Evolutionary conservation across 495 filamentous ascomycete genomes (phyloP), one percentile per base, ranked within the genome.

Genomic region (Pyrenopolyporus hunteri): DNA sequence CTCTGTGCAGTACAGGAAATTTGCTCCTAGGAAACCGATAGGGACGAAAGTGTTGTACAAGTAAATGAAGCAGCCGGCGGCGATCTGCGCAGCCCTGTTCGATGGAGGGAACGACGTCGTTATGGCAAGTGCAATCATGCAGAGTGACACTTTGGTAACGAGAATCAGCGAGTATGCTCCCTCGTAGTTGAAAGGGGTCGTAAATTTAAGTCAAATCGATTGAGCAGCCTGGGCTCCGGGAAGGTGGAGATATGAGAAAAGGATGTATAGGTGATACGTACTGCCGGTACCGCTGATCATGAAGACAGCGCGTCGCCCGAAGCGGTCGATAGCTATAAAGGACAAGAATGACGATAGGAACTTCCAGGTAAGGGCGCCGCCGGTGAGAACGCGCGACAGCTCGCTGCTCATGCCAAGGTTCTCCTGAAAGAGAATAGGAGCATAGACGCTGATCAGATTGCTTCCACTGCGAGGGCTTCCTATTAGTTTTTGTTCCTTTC

Each of bases 21-120:
- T 83, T 25, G 76, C 79, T 23, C 83, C 83, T 6, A 83, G 69
- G 74, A 83, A 87, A 4, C 83, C 84, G 54, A 82, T 72, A 2
- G 83, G 81, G 65, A 83, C 82, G 75, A 86, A 87, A 33, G 74
- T 70, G 68, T 84, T 84, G 74, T 85, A 87, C 20, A 87, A 70
- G 71, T 84, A 84, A 44, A 87, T 77, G 64, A 84, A 85, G 17
- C 79, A 75, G 1, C 78, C 80, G 0, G 81, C 76, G 1, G 70
- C 74, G 35, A 83, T 57, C 45, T 59, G 60, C 6, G 68, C 19
- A 8, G 57, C 6, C 9, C 45, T 40, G 67, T 75, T 81, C 46
- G 62, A 49, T 8, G 64, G 32, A 55, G 69, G 56, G 57, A 77
- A 69, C 51, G 71, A 72, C 16, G 70, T 75, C 14, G 75, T 75